Evolutionary conservation across 805 yeast genomes (phyloP), one percentile per base, ranked within the genome.

Genomic region (Candida rishiriensis): DNA sequence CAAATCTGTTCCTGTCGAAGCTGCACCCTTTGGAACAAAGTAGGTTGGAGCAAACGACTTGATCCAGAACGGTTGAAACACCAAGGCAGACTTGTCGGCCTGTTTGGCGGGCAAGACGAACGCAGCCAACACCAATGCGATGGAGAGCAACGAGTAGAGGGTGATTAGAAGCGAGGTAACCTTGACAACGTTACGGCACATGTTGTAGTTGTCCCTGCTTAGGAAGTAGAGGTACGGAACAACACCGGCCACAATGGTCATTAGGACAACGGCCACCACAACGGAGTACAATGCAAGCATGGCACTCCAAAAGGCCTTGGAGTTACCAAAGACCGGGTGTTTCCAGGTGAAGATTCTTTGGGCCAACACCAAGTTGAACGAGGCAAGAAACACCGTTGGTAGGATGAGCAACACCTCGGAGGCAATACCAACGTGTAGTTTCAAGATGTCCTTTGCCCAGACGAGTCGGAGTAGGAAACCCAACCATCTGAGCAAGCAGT

Each of bases 31-130:
- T 48, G 71, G 69, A 12, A 81, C 83, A 63, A 71, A 85, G 62
- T 85, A 85, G 40, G 69, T 64, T 14, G 81, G 72, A 18, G 65
- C 56, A 52, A 84, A 83, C 5, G 79, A 72, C 59, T 81, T 80
- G 55, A 85, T 80, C 93, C 93, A 85, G 75, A 83, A 81, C 32
- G 95, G 88, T 58, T 80, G 86, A 59, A 78, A 84, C 39, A 76
- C 57, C 53, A 76, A 72, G 33, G 81, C 69, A 35, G 65, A 59
- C 48, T 71, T 72, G 47, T 78, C 79, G 33, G 63, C 66, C 30
- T 65, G 47, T 7, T 85, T 76, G 16, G 88, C 80, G 48, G 75
- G 75, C 53, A 81, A 65, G 35, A 73, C 46, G 55, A 67, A 85
- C 1, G 89, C 79, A 38, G 74, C 58, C 0, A 58, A 56, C 18